A percentile compares a stretch with the other conserved stretches of the same genome.
These are phyloP conservation scores for Aspergillus pseudonomiae DNA, from an alignment of 2,329 filamentous ascomycete genomes.

Conservation along the genomic window DNA sequence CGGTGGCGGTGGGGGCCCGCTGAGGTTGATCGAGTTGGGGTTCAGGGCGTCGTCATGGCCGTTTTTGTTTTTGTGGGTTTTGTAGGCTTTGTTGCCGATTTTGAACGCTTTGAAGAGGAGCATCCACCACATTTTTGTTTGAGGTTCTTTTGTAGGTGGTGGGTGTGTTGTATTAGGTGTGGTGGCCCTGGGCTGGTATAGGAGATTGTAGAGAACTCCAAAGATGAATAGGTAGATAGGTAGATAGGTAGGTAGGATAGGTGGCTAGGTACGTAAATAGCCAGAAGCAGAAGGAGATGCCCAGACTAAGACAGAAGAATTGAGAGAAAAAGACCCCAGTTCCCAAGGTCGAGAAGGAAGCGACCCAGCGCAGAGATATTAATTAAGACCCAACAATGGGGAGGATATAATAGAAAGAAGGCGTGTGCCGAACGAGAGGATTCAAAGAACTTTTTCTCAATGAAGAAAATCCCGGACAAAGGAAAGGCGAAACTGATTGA, in stretches of 20 bases:
- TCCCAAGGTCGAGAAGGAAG: background rate
- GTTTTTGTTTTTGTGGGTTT: constrained; percentile 27
- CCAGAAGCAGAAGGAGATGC: background rate
- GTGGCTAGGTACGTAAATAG: background rate
- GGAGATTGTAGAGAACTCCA: background rate
- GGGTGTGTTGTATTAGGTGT: background rate
- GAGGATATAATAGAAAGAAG: background rate
- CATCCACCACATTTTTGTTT: constrained; percentile 30
- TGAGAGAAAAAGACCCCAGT: background rate
- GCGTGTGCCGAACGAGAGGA: background rate
- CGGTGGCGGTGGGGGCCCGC: constrained; percentile 22
- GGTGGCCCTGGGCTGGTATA: no score
- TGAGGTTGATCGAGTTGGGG: constrained; percentile 18
- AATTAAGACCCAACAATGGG: background rate
- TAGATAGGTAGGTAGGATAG: background rate
- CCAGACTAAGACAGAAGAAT: background rate
- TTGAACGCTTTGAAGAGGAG: constrained; percentile 32
- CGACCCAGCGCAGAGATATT: background rate
- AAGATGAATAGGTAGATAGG: background rate
- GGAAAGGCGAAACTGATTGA: background rate
- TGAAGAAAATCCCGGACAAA: background rate
- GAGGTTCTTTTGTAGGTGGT: background rate
- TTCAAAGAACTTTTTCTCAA: background rate
- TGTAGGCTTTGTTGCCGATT: constrained; percentile 28
- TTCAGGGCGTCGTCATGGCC: constrained; percentile 15